Conservation (phyloP, 345 rosid species). For the Eucalyptus globulus region DNA sequence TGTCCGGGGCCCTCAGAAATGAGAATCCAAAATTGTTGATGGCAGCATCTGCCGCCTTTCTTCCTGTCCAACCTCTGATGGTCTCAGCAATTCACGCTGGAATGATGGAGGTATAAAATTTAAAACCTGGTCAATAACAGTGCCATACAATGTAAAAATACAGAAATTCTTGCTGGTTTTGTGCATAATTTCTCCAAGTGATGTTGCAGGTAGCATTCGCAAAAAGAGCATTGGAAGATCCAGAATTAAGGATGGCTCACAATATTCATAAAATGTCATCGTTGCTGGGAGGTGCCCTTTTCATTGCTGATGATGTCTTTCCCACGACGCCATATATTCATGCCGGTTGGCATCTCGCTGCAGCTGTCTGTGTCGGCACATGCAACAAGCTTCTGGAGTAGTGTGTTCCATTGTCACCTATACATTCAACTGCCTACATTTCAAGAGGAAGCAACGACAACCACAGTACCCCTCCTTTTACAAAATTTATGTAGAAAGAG, state of each 20-base stretch:
- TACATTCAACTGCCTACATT: not conserved
- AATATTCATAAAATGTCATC: slow-evolving; percentile 85
- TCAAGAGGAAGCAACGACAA: not conserved
- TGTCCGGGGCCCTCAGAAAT: slow-evolving; percentile 70
- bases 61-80: slow-evolving; percentile 92
- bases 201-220: slow-evolving; percentile 69
- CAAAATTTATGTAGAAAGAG: not conserved
- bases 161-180: not conserved
- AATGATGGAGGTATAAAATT: slow-evolving; percentile 70
- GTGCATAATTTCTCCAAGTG: not conserved
- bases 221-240: slow-evolving; percentile 61
- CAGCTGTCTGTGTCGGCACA: slow-evolving; percentile 85
- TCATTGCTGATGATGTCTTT: slow-evolving; percentile 83
- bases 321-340: slow-evolving; percentile 71
- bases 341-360: slow-evolving; percentile 98
- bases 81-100: slow-evolving; percentile 92
- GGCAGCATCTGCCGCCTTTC: slow-evolving; percentile 82
- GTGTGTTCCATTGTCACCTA: not conserved
- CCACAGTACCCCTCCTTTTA: not conserved
- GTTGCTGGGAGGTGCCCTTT: slow-evolving; percentile 65
- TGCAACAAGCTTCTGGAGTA: slow-evolving; percentile 91
- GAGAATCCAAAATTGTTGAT: slow-evolving; percentile 91
- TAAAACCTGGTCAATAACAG: not conserved
- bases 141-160: not conserved
- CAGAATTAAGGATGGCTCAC: slow-evolving; percentile 65